Conservation (phyloP, 306 rosid species). For the Medicago truncatula region MtrunA17r5.0-ANR NC_053049.1:33076501-33077000, state of each 20-base stretch:
- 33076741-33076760: not conserved
- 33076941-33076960: not conserved
- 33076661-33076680: conserved; percentile 25
- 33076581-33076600: conserved; percentile 17
- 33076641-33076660: conserved; percentile 32
- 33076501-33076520: not conserved
- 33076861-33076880: conserved; percentile 1
- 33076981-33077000: not conserved
- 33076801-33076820: conserved; percentile 19
- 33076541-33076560: not conserved
- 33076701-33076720: conserved; percentile 30
- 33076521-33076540: not conserved
- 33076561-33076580: conserved; percentile 23
- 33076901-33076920: not conserved
- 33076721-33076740: not conserved
- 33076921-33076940: not conserved
- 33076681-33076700: conserved; percentile 35
- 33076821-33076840: conserved; percentile 5
- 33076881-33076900: not conserved
- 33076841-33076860: conserved; percentile 27
- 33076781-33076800: not conserved
- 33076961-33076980: too few relatives aligned
- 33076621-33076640: not conserved
- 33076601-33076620: not conserved
- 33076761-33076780: conserved; percentile 3